Evolutionary conservation across 2,329 filamentous ascomycete species (phyloP).

Genomic region (Zarea fungicola): DNA sequence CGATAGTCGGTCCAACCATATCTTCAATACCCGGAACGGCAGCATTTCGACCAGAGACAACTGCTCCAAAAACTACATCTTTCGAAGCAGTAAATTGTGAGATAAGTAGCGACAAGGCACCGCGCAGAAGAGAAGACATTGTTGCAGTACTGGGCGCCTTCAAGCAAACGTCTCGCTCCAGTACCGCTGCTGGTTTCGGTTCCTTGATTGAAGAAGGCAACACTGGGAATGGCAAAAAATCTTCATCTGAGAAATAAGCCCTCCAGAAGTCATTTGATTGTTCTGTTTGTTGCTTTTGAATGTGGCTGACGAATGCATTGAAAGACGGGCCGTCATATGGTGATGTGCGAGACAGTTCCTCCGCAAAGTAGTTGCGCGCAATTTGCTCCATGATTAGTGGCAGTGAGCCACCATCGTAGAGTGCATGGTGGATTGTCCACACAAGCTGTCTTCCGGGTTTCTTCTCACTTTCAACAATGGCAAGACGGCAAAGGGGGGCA

Average conservation of each 20-base stretch:
- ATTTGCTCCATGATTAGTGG: background rate
- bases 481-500: background rate
- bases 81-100: background rate
- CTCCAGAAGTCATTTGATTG: background rate
- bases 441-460: background rate
- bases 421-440: background rate
- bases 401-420: background rate
- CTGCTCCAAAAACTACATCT: background rate
- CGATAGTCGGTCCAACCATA: background rate
- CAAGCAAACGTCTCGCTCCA: background rate
- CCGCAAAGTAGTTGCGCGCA: background rate
- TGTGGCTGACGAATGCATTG: background rate
- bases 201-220: background rate
- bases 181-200: background rate
- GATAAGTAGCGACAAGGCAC: background rate
- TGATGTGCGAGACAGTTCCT: background rate
- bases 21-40: background rate
- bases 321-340: background rate
- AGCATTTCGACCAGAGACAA: background rate
- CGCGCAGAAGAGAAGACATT: background rate
- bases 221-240: background rate
- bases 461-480: background rate
- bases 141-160: background rate
- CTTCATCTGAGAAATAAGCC: background rate
- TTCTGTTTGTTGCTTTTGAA: background rate